phyloP scores from a whole-genome alignment of 352 stramenopile genomes.

The Aphanomyces cochlioides region DNA sequence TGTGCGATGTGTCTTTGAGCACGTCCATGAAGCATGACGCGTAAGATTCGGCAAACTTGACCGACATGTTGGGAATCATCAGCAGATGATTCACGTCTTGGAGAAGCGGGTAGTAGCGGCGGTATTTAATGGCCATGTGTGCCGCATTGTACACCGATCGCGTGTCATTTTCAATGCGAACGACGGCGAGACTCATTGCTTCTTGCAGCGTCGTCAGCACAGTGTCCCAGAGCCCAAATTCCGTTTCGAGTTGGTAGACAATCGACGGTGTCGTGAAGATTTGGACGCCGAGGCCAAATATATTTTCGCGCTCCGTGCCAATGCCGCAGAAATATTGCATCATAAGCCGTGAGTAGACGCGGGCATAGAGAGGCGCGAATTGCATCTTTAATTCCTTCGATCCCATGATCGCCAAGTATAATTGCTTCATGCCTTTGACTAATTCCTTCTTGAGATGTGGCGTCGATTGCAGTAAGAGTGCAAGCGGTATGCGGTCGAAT shows the following conservation, averaged over 20 bases:
- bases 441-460: constrained; percentile 94
- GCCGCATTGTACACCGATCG: neutral
- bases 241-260: constrained; percentile 52
- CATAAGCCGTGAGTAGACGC: constrained; percentile 83
- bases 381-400: constrained; percentile 93
- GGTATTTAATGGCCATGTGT: constrained; percentile 24
- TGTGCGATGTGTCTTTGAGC: constrained; percentile 1
- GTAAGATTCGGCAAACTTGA: neutral
- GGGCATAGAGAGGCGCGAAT: constrained; percentile 86
- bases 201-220: constrained; percentile 74
- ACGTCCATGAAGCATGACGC: neutral
- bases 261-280: constrained; percentile 92
- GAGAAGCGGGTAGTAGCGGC: constrained; percentile 17
- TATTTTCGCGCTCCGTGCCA: constrained; percentile 85
- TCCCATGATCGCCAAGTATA: constrained; percentile 93
- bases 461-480: constrained; percentile 90
- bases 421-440: constrained; percentile 84
- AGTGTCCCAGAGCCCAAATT: constrained; percentile 57
- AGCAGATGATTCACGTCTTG: constrained; percentile 16
- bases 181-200: constrained; percentile 43
- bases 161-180: neutral
- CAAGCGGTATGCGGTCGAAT: constrained; percentile 62
- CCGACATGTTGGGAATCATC: constrained; percentile 14
- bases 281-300: constrained; percentile 91
- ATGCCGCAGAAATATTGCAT: constrained; percentile 86